A percentile compares a stretch with the other conserved stretches of the same genome.
phyloP scores from a whole-genome alignment of 2,329 filamentous ascomycete genomes.

The Monascus ruber region DNA sequence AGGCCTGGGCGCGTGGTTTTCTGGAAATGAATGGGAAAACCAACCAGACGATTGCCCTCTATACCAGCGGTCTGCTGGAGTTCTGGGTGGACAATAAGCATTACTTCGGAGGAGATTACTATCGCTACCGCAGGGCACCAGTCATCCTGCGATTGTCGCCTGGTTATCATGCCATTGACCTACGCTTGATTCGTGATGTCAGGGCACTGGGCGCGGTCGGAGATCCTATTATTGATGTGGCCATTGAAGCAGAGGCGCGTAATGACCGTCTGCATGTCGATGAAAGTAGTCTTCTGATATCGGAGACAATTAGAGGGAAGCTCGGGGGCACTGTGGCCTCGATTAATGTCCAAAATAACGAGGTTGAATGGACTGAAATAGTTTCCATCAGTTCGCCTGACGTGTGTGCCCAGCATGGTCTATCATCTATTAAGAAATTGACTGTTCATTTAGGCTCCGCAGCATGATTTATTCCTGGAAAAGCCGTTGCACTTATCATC shows the following conservation, averaged over 20 bases:
- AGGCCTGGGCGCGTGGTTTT: slow-evolving; percentile 45
- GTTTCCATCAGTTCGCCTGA: slow-evolving; percentile 9
- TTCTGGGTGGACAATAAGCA: slow-evolving; percentile 41
- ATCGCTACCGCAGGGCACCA: slow-evolving; percentile 40
- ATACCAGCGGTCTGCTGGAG: slow-evolving; percentile 40
- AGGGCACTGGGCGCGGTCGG: slow-evolving; percentile 42
- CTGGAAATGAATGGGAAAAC: slow-evolving; percentile 28
- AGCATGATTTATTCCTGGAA: slow-evolving; percentile 3
- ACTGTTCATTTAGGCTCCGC: slow-evolving; percentile 1
- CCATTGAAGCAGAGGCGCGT: slow-evolving; percentile 21
- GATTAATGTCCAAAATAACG: slow-evolving; percentile 38
- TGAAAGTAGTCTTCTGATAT: slow-evolving; percentile 31
- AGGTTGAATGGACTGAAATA: slow-evolving; percentile 7
- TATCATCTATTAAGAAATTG: background rate
- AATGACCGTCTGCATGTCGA: slow-evolving; percentile 18
- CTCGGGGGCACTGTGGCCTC: slow-evolving; percentile 40
- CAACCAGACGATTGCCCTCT: slow-evolving; percentile 28
- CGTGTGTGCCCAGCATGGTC: slow-evolving; percentile 3
- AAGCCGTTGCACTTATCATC: slow-evolving; percentile 15
- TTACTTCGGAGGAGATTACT: slow-evolving; percentile 49
- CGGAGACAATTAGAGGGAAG: slow-evolving; percentile 40
- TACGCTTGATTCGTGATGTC: slow-evolving; percentile 46
- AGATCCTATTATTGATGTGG: slow-evolving; percentile 35
- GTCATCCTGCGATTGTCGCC: slow-evolving; percentile 38
- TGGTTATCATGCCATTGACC: slow-evolving; percentile 40